These are phyloP conservation scores for Russula emetica DNA, from an alignment of 768 basidiomycete genomes.

Conservation along the genomic window DNA sequence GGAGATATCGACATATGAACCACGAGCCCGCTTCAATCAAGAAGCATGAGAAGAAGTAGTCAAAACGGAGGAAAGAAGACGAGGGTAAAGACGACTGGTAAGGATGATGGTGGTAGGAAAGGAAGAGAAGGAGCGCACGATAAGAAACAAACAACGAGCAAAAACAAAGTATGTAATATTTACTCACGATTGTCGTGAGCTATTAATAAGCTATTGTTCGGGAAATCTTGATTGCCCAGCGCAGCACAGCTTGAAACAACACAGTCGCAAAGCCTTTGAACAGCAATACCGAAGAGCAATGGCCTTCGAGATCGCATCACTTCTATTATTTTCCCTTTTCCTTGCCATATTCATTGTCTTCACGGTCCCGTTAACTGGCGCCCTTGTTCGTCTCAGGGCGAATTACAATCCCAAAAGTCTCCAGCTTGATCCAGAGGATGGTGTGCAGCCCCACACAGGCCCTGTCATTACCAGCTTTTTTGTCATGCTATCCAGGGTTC, in stretches of 20 bases:
- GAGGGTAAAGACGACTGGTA: no score
- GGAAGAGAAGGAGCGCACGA: not conserved
- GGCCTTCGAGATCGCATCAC: constrained; percentile 35
- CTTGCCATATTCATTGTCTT: constrained; percentile 58
- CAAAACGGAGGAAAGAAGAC: not conserved
- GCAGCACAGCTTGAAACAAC: not conserved
- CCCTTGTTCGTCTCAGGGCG: constrained; percentile 71
- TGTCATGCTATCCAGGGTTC: constrained; percentile 67
- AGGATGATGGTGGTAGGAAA: constrained; percentile 16
- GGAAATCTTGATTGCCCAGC: not conserved
- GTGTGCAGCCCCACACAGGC: constrained; percentile 64
- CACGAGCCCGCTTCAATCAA: not conserved
- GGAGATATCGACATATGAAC: no score
- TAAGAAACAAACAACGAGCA: not conserved
- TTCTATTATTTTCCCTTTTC: constrained; percentile 48
- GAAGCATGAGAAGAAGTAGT: not conserved
- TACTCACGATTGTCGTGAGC: not conserved
- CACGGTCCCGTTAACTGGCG: constrained; percentile 46
- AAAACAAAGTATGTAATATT: constrained; percentile 12
- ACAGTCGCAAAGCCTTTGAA: not conserved
- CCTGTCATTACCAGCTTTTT: constrained; percentile 75
- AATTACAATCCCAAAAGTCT: constrained; percentile 86
- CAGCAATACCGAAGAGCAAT: not conserved
- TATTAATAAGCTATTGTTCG: no score
- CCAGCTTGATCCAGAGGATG: constrained; percentile 72